These are phyloP conservation scores for Podaxis sp. DNA, from an alignment of 768 basidiomycete genomes.

Conservation along the genomic window DNA sequence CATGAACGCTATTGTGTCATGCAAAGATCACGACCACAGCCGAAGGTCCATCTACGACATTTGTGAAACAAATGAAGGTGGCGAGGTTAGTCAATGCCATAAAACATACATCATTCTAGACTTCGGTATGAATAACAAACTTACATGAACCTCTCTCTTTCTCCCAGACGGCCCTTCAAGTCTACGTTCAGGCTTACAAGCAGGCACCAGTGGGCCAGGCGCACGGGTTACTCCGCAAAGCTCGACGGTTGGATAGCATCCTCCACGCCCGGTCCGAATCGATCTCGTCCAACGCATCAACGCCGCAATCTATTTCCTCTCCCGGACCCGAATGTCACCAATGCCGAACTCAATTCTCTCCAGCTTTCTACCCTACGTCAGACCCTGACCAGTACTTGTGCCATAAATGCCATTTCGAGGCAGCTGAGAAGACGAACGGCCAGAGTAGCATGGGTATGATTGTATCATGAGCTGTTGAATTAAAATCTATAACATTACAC, in stretches of 20 bases:
- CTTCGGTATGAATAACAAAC: not conserved
- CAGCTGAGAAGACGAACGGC: constrained; percentile 24
- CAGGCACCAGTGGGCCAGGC: constrained; percentile 68
- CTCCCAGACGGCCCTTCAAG: constrained; percentile 81
- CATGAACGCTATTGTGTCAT: constrained; percentile 76
- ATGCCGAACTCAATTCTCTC: constrained; percentile 72
- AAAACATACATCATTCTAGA: not conserved
- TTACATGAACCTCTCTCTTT: not conserved
- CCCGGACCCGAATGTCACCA: constrained; percentile 50
- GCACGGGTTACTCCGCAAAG: constrained; percentile 87
- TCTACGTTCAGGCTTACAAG: constrained; percentile 85
- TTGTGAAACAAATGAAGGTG: constrained; percentile 81
- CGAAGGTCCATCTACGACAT: constrained; percentile 75
- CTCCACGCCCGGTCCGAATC: constrained; percentile 49
- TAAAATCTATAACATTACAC: constrained; percentile 17
- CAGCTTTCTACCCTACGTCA: constrained; percentile 59
- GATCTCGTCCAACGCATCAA: constrained; percentile 18
- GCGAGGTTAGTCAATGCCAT: constrained; percentile 55
- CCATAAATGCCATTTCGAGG: constrained; percentile 46
- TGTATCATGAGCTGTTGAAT: constrained; percentile 31
- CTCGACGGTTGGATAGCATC: constrained; percentile 75
- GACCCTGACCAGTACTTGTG: constrained; percentile 33
- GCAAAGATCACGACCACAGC: constrained; percentile 69
- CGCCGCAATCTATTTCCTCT: constrained; percentile 17
- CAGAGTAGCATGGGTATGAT: constrained; percentile 32